Evolutionary conservation across 2,329 filamentous ascomycete species (phyloP), one percentile per base, ranked within the genome.

Genomic region (Bipolaris gigantea): DNA sequence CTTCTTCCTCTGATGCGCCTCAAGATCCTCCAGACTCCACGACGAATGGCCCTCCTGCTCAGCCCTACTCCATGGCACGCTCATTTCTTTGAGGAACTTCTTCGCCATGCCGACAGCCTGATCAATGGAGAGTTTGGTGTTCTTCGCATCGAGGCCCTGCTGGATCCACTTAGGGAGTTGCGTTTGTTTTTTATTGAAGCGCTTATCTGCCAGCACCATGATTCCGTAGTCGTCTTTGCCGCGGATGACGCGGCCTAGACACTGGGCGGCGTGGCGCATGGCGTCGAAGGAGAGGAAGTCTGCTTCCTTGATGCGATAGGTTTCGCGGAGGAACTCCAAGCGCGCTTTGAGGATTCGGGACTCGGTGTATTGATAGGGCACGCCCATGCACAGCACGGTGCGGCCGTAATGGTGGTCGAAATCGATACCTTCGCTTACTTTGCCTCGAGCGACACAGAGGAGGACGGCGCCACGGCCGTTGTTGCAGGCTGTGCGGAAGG

Each of bases 201-300:
- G 86, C 38, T 90, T 87, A 73, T 99, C 94, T 2, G 95, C 94
- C 25, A 99, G 81, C 4, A 99, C 93, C 94, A 99, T 99, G 79
- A 99, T 90, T n/a, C 94, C 94, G 74, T 99, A 99, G 75, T 99
- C 94, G 71, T 99, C 95, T 74, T 99, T 99, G 21, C 94, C 94
- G 66, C 94, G 84, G 58, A 99, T 80, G 39, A 99, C 94, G 71
- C 94, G 92, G 13, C 94, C 95, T 1, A 99, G 80, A 69, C 94
- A 99, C 72, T 99, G 94, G 0, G 94, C 93, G 13, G 94, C 94
- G 72, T 99, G 94, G n/a, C 94, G 87, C 93, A 99, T 99, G 19
- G 94, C 94, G 71, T 99, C 94, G 80, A 99, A 99, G 18, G 94
- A 97, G 9, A 99, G 78, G 71, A 99, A 99, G 71, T 99, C 95